Evolutionary conservation across 495 filamentous ascomycete genomes (phyloP), one percentile per base, ranked within the genome.

Genomic region (Durotheca rogersii): DNA sequence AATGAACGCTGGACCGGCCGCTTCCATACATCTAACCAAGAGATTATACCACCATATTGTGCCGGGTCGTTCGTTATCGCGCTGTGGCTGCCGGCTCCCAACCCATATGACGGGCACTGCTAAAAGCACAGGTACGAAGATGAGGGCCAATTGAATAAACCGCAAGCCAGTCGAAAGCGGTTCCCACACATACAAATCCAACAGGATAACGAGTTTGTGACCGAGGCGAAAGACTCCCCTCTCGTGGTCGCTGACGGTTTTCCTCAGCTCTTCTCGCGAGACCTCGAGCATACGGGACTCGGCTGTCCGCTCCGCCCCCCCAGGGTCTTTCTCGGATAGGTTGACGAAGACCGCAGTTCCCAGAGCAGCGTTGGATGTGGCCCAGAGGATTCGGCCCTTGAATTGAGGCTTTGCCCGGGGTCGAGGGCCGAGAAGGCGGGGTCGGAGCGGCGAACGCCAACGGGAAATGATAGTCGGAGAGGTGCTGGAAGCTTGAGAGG

Each of bases 21-120:
- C 80, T 68, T 99, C 94, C 94, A 99, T 96, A 2, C 84, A 76
- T 41, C 76, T 79, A 4, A 97, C 89, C 31, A 99, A 67, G 63
- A 96, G 95, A 1, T 71, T 75, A 73, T 96, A 97, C 94, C 93
- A 99, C 91, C 89, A 95, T 9, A 97, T 53, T 7, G 91, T 89
- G 12, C 93, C 94, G 12, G 70, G 72, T 34, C 87, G 78, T 65
- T 91, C 85, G 45, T 84, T 80, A 56, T 85, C 81, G 32, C 74
- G 76, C n/a, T 78, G 71, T 3, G 77, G 70, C 49, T 79, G 64
- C 37, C 80, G 71, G 25, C 51, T 55, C 2, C 94, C 93, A 49
- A 92, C 23, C 86, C 88, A 96, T 37, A 96, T 83, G 0, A 78
- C 73, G 0, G 94, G 94, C 18, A 92, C 79, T 0, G 87, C 76